These are phyloP conservation scores for Diplotaxis tenuifolia DNA, from an alignment of 345 rosid species.

Conservation along the genomic window DNA sequence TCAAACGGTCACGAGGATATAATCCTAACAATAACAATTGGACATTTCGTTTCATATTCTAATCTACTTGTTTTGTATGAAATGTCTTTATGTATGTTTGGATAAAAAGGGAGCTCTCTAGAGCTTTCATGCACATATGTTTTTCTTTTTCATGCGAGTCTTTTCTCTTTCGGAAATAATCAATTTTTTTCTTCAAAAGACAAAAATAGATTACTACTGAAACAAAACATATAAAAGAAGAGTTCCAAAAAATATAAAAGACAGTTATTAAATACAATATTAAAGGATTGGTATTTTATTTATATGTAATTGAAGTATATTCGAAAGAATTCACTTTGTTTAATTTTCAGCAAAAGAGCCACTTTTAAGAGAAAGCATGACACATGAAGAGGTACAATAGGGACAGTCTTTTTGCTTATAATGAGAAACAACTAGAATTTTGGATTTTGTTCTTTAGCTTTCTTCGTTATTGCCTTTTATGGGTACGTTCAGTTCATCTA, in stretches of 20 bases:
- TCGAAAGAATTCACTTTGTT: not conserved
- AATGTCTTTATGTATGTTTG: not conserved
- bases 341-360: constrained; percentile 11
- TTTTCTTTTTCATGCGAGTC: too few species aligned
- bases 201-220: not conserved
- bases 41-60: not conserved
- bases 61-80: not conserved
- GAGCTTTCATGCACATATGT: constrained; percentile 10
- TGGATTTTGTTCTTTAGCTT: constrained; percentile 33
- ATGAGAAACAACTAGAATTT: constrained; percentile 27
- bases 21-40: not conserved
- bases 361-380: constrained; percentile 16
- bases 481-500: constrained; percentile 38
- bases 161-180: too few species aligned
- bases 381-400: constrained; percentile 23
- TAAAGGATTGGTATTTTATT: not conserved
- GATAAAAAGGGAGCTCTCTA: not conserved
- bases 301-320: not conserved
- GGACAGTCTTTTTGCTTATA: constrained; percentile 25
- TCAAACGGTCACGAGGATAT: constrained; percentile 1
- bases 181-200: too few species aligned
- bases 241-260: too few species aligned
- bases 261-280: not conserved
- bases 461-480: constrained; percentile 18
- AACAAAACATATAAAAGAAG: too few species aligned